Evolutionary conservation across 176 grass and related monocot species (phyloP), one percentile per base, ranked within the genome.

Genomic region (Puya raimondii): DNA sequence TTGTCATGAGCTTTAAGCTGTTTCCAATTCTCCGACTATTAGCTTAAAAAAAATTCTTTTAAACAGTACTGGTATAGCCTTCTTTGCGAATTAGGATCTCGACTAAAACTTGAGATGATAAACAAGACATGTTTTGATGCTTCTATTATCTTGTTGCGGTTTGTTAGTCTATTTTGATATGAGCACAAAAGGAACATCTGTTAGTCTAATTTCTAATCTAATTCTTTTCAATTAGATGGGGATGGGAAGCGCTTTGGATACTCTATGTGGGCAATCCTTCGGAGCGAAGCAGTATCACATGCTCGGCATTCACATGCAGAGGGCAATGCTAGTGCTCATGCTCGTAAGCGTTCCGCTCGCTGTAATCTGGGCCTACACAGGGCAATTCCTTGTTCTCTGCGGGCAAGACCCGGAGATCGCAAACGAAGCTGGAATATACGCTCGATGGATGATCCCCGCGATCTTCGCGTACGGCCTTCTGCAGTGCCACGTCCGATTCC

Each of bases 301-400:
- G 26, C 72, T 94, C 8, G 91, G 91, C 50, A 81, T 94, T 33
- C 76, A 90, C 81, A 86, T 83, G 69, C 90, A 94, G 76, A 81
- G 90, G 23, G 86, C 86, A 23, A 86, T 86, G 74, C 20, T 94
- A 11, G 76, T 89, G 49, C 83, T 94, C 25, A 76, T 77, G 63
- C 67, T 86, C 4, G 59, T 83, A 52, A 77, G 78, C 72, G 66
- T 84, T n/a, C 78, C 73, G 9, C 78, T 94, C 7, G 80, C 83
- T 7, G 25, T 69, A 2, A 15, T 94, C 47, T 94, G 83, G 77
- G 76, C 48, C 3, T 89, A 77, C 78, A 87, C 90, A 4, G 77
- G 73, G 8, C 68, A 81, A 49, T 81, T 94, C 64, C 90, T 94
- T 64, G 76, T 89, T 9, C 47, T 94, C 18, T 83, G 83, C 14